Conservation (phyloP, 164 flowering plant genomes). For the Magnolia officinalis region DNA sequence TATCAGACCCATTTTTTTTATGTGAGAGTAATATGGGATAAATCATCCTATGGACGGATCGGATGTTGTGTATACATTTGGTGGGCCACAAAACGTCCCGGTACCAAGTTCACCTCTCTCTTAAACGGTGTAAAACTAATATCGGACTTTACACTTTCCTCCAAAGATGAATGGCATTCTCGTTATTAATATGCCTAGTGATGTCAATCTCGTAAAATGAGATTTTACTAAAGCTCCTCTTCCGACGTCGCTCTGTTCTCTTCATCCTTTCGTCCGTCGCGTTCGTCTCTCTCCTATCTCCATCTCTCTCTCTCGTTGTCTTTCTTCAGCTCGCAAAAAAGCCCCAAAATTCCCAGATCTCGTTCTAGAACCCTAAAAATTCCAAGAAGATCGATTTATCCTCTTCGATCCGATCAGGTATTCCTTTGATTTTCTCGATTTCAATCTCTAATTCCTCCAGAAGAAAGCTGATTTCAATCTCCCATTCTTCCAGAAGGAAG, state of each 20-base stretch:
- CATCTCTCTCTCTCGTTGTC: not conserved
- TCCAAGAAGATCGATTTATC: not conserved
- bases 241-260: not conserved
- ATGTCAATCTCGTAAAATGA: not conserved
- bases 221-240: not conserved
- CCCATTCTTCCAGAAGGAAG: not conserved
- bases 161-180: not conserved
- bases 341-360: constrained; percentile 1
- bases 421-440: not conserved
- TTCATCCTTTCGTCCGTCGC: not conserved
- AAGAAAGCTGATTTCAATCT: not conserved
- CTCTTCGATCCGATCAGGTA: not conserved
- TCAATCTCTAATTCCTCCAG: not conserved
- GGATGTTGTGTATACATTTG: too few species aligned
- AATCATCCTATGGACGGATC: too few species aligned
- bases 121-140: too few species aligned
- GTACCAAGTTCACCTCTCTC: too few species aligned
- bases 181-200: not conserved
- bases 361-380: not conserved
- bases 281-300: not conserved
- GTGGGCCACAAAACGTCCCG: too few species aligned
- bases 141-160: too few species aligned
- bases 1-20: too few species aligned
- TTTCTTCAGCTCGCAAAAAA: not conserved
- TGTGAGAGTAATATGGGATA: too few species aligned